A percentile compares a stretch with the other conserved stretches of the same genome.
Evolutionary conservation across 441 rosid genomes (phyloP).

Genomic region (Pelargonium australe): DNA sequence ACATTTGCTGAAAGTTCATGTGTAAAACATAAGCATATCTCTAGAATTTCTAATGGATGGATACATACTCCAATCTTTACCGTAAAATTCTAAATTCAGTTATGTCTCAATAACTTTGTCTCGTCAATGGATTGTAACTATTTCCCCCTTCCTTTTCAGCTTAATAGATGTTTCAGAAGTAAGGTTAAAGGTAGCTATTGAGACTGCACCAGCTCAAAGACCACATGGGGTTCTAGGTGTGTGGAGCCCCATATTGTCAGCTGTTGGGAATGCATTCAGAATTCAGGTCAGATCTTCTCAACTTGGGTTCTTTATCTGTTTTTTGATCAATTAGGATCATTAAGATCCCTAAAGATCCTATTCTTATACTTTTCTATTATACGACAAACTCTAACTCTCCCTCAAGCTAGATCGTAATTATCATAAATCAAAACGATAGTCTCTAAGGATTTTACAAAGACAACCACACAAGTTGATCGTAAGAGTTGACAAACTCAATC

Average conservation of each 20-base stretch:
- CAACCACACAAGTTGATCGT: too few species aligned
- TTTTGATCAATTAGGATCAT: too few species aligned
- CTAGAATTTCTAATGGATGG: neutral
- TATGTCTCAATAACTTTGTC: constrained; percentile 6
- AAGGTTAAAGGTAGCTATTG: constrained; percentile 80
- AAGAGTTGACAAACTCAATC: too few species aligned
- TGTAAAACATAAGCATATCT: too few species aligned
- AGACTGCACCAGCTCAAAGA: constrained; percentile 91
- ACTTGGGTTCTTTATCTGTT: too few species aligned
- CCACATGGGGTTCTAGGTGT: constrained; percentile 95
- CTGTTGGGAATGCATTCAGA: constrained; percentile 96
- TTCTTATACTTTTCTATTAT: too few species aligned
- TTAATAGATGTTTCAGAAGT: constrained; percentile 93
- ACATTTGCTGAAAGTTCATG: too few species aligned
- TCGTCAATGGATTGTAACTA: constrained; percentile 13
- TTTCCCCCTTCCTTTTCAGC: constrained; percentile 41
- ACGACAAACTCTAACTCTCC: too few species aligned
- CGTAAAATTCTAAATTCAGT: constrained; percentile 4
- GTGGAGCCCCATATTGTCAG: constrained; percentile 95
- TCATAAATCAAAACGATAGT: too few species aligned
- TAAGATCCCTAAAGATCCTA: too few species aligned
- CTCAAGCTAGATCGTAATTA: too few species aligned
- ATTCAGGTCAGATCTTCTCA: constrained; percentile 57
- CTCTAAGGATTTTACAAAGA: too few species aligned
- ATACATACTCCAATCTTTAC: neutral